Percentiles rank a stretch among this genome's conserved stretches.
These are phyloP conservation scores for Amanita pseudoporphyria DNA, from an alignment of 768 basidiomycete genomes.

Conservation along the genomic window DNA sequence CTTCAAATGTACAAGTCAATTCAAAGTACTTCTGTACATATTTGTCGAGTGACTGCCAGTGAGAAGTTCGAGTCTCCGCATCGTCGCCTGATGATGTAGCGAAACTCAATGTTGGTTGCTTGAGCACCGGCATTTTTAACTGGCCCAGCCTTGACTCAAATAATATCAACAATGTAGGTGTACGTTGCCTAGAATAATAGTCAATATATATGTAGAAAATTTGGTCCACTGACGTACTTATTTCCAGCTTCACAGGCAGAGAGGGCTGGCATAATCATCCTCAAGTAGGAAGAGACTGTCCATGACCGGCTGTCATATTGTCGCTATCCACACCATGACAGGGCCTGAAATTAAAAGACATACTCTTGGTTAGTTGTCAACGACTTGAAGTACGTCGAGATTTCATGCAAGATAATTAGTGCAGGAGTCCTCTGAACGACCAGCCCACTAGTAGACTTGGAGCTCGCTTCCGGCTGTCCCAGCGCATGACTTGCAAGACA, in stretches of 20 bases:
- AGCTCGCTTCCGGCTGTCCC: neutral
- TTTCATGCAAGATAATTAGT: slow-evolving; percentile 40
- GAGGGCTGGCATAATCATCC: slow-evolving; percentile 13
- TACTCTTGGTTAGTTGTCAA: neutral
- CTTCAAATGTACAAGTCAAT: slow-evolving; percentile 27
- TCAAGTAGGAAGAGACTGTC: slow-evolving; percentile 20
- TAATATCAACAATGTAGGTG: slow-evolving; percentile 24
- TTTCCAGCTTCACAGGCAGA: slow-evolving; percentile 12
- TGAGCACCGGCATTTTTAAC: slow-evolving; percentile 36
- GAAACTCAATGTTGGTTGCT: slow-evolving; percentile 14
- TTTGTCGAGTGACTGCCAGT: slow-evolving; percentile 25
- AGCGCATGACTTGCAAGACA: neutral
- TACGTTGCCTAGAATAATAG: neutral
- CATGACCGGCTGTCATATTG: slow-evolving; percentile 3
- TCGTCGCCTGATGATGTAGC: neutral
- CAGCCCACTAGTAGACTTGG: neutral
- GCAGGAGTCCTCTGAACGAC: too few relatives aligned
- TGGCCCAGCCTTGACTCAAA: slow-evolving; percentile 44
- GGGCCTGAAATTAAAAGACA: neutral
- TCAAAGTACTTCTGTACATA: slow-evolving; percentile 45
- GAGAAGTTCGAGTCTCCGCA: slow-evolving; percentile 1
- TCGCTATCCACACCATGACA: neutral
- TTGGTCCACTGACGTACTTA: slow-evolving; percentile 8
- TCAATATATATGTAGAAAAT: neutral
- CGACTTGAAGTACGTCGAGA: slow-evolving; percentile 40